phyloP scores from a whole-genome alignment of 2,329 filamentous ascomycete species.

The Rutstroemia sp. region DNA sequence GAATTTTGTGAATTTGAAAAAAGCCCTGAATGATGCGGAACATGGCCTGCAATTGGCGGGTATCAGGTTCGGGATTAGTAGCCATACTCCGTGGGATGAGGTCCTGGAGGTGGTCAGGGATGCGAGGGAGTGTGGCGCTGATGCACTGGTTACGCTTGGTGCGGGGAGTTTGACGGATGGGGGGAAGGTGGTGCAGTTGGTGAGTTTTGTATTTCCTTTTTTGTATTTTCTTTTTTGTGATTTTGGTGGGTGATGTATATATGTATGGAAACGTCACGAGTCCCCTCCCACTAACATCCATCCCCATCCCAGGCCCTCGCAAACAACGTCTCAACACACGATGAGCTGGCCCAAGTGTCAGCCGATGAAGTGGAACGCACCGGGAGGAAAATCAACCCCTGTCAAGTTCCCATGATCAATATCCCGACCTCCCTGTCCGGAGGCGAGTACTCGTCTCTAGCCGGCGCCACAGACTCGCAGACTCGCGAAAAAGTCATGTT shows the following conservation, averaged over 20 bases:
- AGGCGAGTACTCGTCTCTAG: conserved; percentile 34
- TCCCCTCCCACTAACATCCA: not conserved
- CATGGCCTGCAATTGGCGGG: conserved; percentile 22
- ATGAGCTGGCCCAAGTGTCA: conserved; percentile 14
- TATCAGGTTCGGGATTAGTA: conserved; percentile 27
- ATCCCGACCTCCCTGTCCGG: conserved; percentile 37
- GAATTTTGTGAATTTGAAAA: conserved; percentile 21
- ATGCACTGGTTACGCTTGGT: conserved; percentile 30
- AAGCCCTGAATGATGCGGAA: conserved; percentile 12
- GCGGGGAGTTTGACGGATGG: conserved; percentile 30
- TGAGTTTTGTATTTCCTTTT: conserved; percentile 6
- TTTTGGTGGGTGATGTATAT: not conserved
- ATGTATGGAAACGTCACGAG: not conserved
- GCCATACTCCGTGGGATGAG: conserved; percentile 29
- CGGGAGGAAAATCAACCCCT: conserved; percentile 9
- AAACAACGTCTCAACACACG: conserved; percentile 16
- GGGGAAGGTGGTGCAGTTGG: conserved; percentile 26
- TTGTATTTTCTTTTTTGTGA: no score
- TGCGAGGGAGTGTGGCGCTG: conserved; percentile 18
- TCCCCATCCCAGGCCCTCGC: conserved; percentile 15
- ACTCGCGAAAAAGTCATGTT: conserved; percentile 21
- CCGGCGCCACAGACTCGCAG: conserved; percentile 33
- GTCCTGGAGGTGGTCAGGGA: conserved; percentile 27
- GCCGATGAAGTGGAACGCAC: conserved; percentile 8
- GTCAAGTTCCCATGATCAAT: conserved; percentile 30